Percentiles rank a stretch among this genome's conserved stretches.
phyloP scores from a whole-genome alignment of 257 asterid genomes.

The Verbascum thapsus region DNA sequence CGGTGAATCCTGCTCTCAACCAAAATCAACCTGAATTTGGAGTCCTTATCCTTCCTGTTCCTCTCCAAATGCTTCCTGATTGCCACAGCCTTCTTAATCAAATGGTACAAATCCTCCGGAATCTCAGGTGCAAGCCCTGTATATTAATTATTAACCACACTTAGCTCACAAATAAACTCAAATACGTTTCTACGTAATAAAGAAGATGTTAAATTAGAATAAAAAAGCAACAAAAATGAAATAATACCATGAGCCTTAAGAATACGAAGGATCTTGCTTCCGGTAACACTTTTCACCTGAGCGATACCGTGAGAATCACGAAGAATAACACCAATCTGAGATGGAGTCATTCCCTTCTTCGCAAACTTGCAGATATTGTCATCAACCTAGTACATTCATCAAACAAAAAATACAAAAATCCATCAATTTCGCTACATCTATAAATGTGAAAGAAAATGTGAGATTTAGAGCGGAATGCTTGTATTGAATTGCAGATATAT shows the following conservation, averaged over 20 bases:
- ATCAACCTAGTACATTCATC: slow-evolving; percentile 48
- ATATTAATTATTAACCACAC: not conserved
- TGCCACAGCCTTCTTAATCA: slow-evolving; percentile 89
- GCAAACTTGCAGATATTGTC: slow-evolving; percentile 81
- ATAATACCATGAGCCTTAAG: slow-evolving; percentile 82
- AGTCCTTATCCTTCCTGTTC: slow-evolving; percentile 89
- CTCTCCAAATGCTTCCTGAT: slow-evolving; percentile 89
- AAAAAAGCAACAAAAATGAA: not conserved
- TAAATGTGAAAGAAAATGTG: not conserved
- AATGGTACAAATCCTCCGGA: slow-evolving; percentile 79
- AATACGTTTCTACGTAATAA: not conserved
- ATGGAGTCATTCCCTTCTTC: slow-evolving; percentile 75
- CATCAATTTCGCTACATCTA: not conserved
- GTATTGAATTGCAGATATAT: no score
- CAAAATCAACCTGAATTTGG: slow-evolving; percentile 80
- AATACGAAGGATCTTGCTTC: slow-evolving; percentile 86
- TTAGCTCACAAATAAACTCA: not conserved
- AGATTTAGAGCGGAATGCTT: not conserved
- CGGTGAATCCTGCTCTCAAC: slow-evolving; percentile 96
- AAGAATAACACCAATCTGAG: slow-evolving; percentile 84
- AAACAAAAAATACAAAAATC: not conserved
- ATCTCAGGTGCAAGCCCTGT: slow-evolving; percentile 91
- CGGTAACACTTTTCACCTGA: slow-evolving; percentile 82
- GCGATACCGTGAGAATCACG: slow-evolving; percentile 91
- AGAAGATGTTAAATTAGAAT: not conserved